A percentile compares a stretch with the other conserved stretches of the same genome.
Evolutionary conservation across 2,329 filamentous ascomycete species (phyloP).

Genomic region (Taxawa tesnikishii): DNA sequence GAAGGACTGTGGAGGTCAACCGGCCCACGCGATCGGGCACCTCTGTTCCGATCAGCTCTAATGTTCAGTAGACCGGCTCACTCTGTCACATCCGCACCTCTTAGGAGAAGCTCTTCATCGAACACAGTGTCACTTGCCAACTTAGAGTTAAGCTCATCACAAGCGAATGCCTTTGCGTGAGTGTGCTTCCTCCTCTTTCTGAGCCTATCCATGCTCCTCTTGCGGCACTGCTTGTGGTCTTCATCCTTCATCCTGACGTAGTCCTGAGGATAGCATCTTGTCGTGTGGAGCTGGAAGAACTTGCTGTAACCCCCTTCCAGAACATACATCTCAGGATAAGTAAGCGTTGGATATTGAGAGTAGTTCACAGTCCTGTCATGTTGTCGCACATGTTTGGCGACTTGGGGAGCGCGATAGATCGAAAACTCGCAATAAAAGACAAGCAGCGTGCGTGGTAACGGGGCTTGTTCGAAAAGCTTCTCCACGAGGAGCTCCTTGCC

Average conservation of each 20-base stretch:
- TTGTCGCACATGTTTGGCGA: slow-evolving; percentile 86
- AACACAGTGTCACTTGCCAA: too few relatives aligned
- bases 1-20: too few relatives aligned
- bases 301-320: slow-evolving; percentile 91
- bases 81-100: too few relatives aligned
- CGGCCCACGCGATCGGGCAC: too few relatives aligned
- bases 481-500: slow-evolving; percentile 78
- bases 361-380: slow-evolving; percentile 78
- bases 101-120: too few relatives aligned
- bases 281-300: slow-evolving; percentile 70
- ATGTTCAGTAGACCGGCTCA: too few relatives aligned
- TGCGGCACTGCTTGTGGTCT: slow-evolving; percentile 83
- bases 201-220: slow-evolving; percentile 86
- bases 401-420: slow-evolving; percentile 86
- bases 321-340: slow-evolving; percentile 96
- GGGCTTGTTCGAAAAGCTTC: slow-evolving; percentile 56
- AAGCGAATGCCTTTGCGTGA: slow-evolving; percentile 88
- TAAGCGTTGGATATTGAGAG: slow-evolving; percentile 74
- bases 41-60: too few relatives aligned
- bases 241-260: slow-evolving; percentile 95
- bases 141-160: too few relatives aligned
- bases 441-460: slow-evolving; percentile 60
- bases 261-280: slow-evolving; percentile 81
- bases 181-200: slow-evolving; percentile 61
- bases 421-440: slow-evolving; percentile 99